Percentiles rank a stretch among this genome's conserved stretches.
Evolutionary conservation across 192 early-diverging fungal species (phyloP).

Genomic region (Irineochytrium annulatum): DNA sequence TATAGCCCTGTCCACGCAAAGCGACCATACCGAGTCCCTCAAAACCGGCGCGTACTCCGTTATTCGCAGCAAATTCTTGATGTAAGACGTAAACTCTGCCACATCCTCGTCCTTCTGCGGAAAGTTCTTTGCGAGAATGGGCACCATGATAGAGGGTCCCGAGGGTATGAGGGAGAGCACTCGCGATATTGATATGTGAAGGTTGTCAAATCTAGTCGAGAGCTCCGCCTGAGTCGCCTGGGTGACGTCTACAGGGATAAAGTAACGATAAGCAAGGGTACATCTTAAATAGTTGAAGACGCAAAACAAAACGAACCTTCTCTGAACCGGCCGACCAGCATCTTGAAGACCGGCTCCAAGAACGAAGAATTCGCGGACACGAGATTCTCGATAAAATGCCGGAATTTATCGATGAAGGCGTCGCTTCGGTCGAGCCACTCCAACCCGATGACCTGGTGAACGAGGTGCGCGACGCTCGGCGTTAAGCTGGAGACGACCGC

Average conservation of each 20-base stretch:
- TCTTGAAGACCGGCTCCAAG: conserved; percentile 53
- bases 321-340: conserved; percentile 52
- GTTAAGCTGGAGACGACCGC: too few relatives aligned
- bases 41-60: conserved; percentile 74
- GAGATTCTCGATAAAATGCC: conserved; percentile 64
- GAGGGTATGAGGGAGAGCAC: conserved; percentile 70
- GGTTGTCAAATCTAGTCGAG: conserved; percentile 45
- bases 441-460: too few relatives aligned
- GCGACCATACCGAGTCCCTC: conserved; percentile 61
- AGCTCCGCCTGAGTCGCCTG: conserved; percentile 11
- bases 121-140: conserved; percentile 60
- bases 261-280: background rate
- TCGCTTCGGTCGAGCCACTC: too few relatives aligned
- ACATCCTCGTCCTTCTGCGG: conserved; percentile 68
- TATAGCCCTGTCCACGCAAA: conserved; percentile 78
- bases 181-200: conserved; percentile 55
- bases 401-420: conserved; percentile 54
- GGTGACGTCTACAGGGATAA: background rate
- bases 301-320: conserved; percentile 37
- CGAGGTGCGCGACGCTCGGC: too few relatives aligned
- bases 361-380: conserved; percentile 72
- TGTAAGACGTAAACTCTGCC: conserved; percentile 55
- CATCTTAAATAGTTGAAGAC: background rate
- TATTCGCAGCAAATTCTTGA: conserved; percentile 72
- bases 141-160: conserved; percentile 57